Base-by-base conservation (phyloP, 768 basidiomycete species). In the Lactifluus hygrophoroides region DNA sequence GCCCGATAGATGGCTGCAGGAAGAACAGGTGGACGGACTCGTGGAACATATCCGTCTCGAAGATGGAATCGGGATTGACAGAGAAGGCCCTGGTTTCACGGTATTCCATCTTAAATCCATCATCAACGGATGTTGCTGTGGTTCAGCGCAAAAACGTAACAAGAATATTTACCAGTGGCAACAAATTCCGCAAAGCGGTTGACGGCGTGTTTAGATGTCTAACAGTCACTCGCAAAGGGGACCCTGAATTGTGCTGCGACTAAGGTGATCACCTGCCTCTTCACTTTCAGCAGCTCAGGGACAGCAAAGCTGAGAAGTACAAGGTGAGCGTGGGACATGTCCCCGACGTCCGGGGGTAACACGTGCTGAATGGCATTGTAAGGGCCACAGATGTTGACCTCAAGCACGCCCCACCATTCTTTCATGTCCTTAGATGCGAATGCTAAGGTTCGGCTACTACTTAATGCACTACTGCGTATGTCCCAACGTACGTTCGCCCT, bases 151-250 rank as follows among this genome's bases (percentile, higher is more conserved):
- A 9, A 40, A 43, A 25, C 13, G 13, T 3, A 11, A 17, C 17
- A 9, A 5, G 5, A 8, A 30, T 3, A 30, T 9, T 50, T 6
- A 61, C 60, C 60, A 13, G 59, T 16, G 5, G 19, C 1, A 6
- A 49, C 21, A 3, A 35, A 35, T 21, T 32, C 51, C 1, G 19
- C 28, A 32, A 53, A 25, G 10, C 40, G 51, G 17, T 13, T 2
- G 19, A 53, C 28, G 10, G 40, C 40, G 17, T 42, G 28, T 19
- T 53, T 53, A 13, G 51, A 53, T 11, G 37, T 40, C 30, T 42
- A 59, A 30, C 55, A 62, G 25, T 60, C 52, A 23, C 61, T 62
- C n/a, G 14, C 17, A 5, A 17, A 40, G 7, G 57, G 42, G 19
- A 34, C 2, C 34, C 57, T 51, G 2, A 38, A 6, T 21, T 49